Evolutionary conservation across 2,329 filamentous ascomycete species (phyloP).

Genomic region (Fonsecaea erecta): DNA sequence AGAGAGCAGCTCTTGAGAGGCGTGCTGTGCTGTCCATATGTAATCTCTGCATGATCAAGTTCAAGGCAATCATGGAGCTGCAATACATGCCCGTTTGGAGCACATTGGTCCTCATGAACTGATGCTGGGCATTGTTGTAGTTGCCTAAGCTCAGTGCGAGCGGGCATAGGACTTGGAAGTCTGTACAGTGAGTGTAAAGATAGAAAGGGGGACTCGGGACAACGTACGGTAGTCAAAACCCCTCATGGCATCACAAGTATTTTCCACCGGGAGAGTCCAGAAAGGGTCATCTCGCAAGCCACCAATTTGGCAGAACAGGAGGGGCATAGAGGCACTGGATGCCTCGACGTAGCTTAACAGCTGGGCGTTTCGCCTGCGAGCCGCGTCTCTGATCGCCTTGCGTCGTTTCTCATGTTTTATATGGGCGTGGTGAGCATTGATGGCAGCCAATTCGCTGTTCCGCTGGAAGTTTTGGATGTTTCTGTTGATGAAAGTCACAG

Average conservation of each 20-base stretch:
- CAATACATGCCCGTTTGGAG: conserved; percentile 22
- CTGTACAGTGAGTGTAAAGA: not conserved
- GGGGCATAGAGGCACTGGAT: not conserved
- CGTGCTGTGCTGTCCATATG: conserved; percentile 4
- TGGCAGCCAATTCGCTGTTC: not conserved
- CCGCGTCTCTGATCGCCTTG: not conserved
- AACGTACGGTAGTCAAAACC: conserved; percentile 12
- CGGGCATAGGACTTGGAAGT: conserved; percentile 20
- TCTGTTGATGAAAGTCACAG: conserved; percentile 17
- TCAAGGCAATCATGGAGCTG: conserved; percentile 17
- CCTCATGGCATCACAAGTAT: conserved; percentile 9
- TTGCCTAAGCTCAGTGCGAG: conserved; percentile 15
- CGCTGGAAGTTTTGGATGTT: conserved; percentile 5
- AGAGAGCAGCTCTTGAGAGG: conserved; percentile 5
- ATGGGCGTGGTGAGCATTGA: conserved; percentile 13
- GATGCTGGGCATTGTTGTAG: conserved; percentile 13
- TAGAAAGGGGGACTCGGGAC: not conserved
- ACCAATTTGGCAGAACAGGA: conserved; percentile 2
- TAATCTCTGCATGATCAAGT: conserved; percentile 13
- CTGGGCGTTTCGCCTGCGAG: not conserved
- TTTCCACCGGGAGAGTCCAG: conserved; percentile 19
- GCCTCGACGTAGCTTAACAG: conserved; percentile 8
- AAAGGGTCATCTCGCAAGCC: conserved; percentile 19
- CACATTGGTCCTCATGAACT: conserved; percentile 12
- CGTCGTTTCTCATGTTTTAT: conserved; percentile 10